Conservation (phyloP, 257 asterid species). For the Cynanchum wilfordii region DNA sequence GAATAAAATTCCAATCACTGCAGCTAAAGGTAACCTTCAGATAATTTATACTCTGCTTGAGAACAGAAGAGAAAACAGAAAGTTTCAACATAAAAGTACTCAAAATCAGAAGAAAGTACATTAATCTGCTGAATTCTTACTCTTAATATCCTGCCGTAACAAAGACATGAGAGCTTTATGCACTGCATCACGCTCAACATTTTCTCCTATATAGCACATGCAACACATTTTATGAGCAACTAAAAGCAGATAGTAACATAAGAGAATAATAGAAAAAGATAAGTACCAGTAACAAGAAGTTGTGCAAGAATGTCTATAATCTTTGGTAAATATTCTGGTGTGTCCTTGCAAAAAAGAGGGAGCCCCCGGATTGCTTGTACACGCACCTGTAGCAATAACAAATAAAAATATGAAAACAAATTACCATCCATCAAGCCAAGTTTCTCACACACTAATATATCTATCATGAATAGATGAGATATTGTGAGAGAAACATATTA, state of each 20-base stretch:
- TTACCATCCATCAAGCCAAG: background rate
- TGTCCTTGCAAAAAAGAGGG: slow-evolving; percentile 92
- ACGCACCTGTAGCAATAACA: slow-evolving; percentile 55
- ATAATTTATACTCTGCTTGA: background rate
- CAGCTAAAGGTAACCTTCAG: background rate
- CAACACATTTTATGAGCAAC: slow-evolving; percentile 9
- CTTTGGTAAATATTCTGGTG: slow-evolving; percentile 73
- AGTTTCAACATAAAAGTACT: background rate
- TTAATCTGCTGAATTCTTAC: slow-evolving; percentile 36
- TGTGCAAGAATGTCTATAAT: slow-evolving; percentile 77
- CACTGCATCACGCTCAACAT: slow-evolving; percentile 95
- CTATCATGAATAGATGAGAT: background rate
- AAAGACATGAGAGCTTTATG: slow-evolving; percentile 78
- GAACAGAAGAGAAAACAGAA: background rate
- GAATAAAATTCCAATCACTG: background rate
- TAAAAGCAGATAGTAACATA: slow-evolving; percentile 14
- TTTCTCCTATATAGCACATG: slow-evolving; percentile 51
- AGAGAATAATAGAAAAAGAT: background rate
- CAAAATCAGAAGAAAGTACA: slow-evolving; percentile 1
- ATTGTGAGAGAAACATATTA: background rate
- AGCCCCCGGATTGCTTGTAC: slow-evolving; percentile 96
- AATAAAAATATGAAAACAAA: slow-evolving; percentile 9
- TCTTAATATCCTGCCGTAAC: slow-evolving; percentile 87
- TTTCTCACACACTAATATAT: background rate
- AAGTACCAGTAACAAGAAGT: slow-evolving; percentile 70